A percentile compares a stretch with the other conserved stretches of the same genome.
phyloP scores from a whole-genome alignment of 176 grass and related monocot genomes.

The Cymbopogon citratus region DNA sequence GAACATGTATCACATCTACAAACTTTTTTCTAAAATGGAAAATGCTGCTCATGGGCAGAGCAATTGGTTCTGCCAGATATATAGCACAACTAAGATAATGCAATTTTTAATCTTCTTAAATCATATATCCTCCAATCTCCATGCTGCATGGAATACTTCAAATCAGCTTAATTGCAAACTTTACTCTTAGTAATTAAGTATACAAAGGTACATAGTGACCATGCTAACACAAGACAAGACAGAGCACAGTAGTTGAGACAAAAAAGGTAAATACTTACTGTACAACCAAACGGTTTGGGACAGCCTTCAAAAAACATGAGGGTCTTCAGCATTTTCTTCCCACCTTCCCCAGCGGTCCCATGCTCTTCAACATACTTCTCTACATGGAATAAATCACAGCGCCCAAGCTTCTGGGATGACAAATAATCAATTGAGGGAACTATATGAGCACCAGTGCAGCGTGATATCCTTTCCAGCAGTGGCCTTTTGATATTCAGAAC shows the following conservation, averaged over 20 bases:
- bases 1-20: background rate
- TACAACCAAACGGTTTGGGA: conserved; percentile 92
- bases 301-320: conserved; percentile 99
- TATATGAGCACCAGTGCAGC: conserved; percentile 88
- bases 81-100: background rate
- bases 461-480: conserved; percentile 89
- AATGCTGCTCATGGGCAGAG: background rate
- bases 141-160: background rate
- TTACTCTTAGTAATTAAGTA: background rate
- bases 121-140: background rate
- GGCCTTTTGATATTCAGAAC: conserved; percentile 90
- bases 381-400: conserved; percentile 90
- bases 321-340: conserved; percentile 81
- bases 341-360: conserved; percentile 70
- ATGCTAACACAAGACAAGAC: background rate
- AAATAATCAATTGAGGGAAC: conserved; percentile 94
- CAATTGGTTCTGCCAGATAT: background rate
- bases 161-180: background rate
- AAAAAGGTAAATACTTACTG: conserved; percentile 63
- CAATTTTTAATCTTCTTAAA: background rate
- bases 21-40: background rate
- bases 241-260: background rate
- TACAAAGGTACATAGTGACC: background rate
- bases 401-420: conserved; percentile 79
- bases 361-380: conserved; percentile 91